phyloP scores from a whole-genome alignment of 768 basidiomycete species.

The Gloeostereum incarnatum region DNA sequence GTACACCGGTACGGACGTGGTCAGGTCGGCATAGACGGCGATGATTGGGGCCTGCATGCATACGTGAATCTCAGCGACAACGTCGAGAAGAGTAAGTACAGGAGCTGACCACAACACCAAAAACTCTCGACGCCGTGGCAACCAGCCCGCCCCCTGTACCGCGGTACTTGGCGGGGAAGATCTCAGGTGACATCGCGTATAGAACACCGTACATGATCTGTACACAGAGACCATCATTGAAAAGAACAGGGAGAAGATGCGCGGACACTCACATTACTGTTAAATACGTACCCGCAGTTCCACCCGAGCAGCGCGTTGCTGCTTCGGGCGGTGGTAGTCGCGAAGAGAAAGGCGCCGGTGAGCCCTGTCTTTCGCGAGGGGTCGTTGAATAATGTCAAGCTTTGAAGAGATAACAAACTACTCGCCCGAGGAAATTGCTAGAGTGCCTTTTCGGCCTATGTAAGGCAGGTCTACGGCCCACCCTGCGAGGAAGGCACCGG shows the following conservation, averaged over 20 bases:
- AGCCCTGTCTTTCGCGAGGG: constrained; percentile 42
- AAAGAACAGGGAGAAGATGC: background rate
- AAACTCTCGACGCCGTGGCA: constrained; percentile 50
- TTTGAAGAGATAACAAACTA: constrained; percentile 12
- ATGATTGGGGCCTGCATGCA: constrained; percentile 56
- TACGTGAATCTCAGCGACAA: background rate
- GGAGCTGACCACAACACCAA: constrained; percentile 54
- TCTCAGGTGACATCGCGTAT: constrained; percentile 61
- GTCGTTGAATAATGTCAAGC: constrained; percentile 32
- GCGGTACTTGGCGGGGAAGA: constrained; percentile 64
- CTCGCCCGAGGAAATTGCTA: constrained; percentile 56
- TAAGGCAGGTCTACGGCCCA: constrained; percentile 58
- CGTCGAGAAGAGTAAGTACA: background rate
- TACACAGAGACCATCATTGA: background rate
- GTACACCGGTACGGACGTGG: constrained; percentile 62
- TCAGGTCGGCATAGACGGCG: constrained; percentile 57
- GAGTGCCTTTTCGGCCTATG: constrained; percentile 58
- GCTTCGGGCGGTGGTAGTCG: constrained; percentile 63
- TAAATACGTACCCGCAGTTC: constrained; percentile 73
- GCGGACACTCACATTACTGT: constrained; percentile 36
- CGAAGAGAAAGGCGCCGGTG: constrained; percentile 69
- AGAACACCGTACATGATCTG: constrained; percentile 72
- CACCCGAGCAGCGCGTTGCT: constrained; percentile 64
- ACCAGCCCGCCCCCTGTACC: constrained; percentile 66
- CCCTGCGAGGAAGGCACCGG: constrained; percentile 65